Conservation (phyloP, 345 rosid genomes). For the Odontarrhena argentea region DNA sequence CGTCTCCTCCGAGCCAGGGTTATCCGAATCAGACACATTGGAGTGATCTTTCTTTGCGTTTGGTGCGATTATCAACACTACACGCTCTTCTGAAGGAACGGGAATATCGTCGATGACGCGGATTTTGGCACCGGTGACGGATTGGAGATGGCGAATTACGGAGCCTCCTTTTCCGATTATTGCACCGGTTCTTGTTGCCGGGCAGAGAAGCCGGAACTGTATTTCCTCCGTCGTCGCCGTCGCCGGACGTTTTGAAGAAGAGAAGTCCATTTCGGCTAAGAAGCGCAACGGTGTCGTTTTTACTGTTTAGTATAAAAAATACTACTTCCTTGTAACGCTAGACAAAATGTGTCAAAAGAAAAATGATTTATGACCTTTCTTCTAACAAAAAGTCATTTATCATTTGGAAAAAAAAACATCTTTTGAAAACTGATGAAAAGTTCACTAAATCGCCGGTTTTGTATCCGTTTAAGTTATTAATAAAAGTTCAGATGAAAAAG, state of each 20-base stretch:
- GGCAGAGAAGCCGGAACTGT: conserved; percentile 48
- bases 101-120: conserved; percentile 53
- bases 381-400: too few species aligned
- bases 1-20: conserved; percentile 27
- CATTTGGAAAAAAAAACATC: too few species aligned
- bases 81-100: conserved; percentile 47
- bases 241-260: conserved; percentile 41
- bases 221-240: conserved; percentile 22
- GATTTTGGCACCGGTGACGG: conserved; percentile 46
- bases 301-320: neutral
- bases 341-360: too few species aligned
- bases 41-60: conserved; percentile 6
- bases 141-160: conserved; percentile 49
- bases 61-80: conserved; percentile 43
- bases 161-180: conserved; percentile 52
- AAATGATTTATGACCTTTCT: too few species aligned
- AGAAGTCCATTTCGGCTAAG: conserved; percentile 26
- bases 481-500: too few species aligned
- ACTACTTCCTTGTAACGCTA: too few species aligned
- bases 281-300: conserved; percentile 31
- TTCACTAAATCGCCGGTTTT: too few species aligned
- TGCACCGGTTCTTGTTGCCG: conserved; percentile 44
- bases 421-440: too few species aligned
- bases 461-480: too few species aligned
- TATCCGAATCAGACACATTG: conserved; percentile 12